Base-by-base conservation (phyloP, 176 grass and related monocot species). In the Dendrocalamus sinicus region DNA sequence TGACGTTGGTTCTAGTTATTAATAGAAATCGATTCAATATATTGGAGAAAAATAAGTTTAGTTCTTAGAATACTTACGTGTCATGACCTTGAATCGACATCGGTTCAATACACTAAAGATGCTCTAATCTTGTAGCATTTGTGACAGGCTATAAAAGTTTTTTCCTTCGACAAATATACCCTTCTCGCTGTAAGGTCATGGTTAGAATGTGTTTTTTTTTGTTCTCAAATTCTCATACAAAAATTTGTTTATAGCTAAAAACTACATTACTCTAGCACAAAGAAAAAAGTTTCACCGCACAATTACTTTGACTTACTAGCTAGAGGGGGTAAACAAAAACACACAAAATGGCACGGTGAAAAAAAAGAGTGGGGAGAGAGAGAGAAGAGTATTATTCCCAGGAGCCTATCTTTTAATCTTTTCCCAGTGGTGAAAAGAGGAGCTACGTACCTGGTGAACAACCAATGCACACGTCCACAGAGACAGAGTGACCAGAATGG, bases 351-450 rank as follows among this genome's bases (percentile, higher is more conserved):
- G 6, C 51, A 17, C 1, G 48, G 48, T 15, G 48, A 51, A 51
- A 51, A 51, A 48, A 48, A 4, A 48, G 47, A 4, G 47, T 13
- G 3, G 3, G 47, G 46, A 1, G 3, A 0, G 12, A 48, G 47
- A 48, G 47, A 13, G 3, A 48, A 13, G 47, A 12, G 12, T 12
- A 47, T 61, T 86, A 63, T 73, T 86, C 5, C 41, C 79, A 77
- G 32, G 63, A 88, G 83, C 77, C 50, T 67, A 20, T 83, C 79
- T 70, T 76, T 69, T 50, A 61, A 58, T 60, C 47, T 43, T 23
- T 76, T 46, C 12, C 19, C 63, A n/a, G 5, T 0, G 62, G 72
- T 70, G 52, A 77, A 77, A 86, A 71, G 26, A 68, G 8, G 71
- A 67, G 22, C 41, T 14, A 28, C 12, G 24, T 17, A 35, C 26